Evolutionary conservation across 176 grass and related monocot genomes (phyloP).

Genomic region (Saccharum officinarum): DNA sequence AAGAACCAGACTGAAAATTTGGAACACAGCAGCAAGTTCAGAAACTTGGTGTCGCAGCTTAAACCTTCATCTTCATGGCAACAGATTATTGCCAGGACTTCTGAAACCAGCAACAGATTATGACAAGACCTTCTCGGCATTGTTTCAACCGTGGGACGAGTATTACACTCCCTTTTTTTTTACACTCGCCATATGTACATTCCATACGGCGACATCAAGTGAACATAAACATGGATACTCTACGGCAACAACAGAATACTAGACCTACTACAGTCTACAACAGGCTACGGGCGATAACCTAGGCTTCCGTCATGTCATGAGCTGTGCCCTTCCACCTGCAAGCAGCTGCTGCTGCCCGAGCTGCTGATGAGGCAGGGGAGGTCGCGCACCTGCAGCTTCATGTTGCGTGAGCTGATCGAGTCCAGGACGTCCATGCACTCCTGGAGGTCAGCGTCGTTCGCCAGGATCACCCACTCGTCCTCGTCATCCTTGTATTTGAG

Average conservation of each 20-base stretch:
- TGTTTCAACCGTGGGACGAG: neutral
- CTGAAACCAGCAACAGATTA: neutral
- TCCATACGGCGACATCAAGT: neutral
- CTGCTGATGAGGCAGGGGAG: slow-evolving; percentile 42
- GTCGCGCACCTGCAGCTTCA: slow-evolving; percentile 77
- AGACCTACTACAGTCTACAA: neutral
- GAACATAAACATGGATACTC: neutral
- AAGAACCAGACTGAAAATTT: neutral
- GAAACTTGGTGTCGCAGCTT: neutral
- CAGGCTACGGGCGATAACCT: neutral
- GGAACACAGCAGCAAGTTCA: neutral
- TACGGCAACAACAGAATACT: neutral
- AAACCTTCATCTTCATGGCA: neutral
- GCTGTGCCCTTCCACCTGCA: slow-evolving; percentile 42
- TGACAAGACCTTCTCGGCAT: neutral
- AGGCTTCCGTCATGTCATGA: neutral
- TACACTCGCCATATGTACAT: neutral
- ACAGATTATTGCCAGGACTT: slow-evolving; percentile 9
- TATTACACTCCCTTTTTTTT: neutral
- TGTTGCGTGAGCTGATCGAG: slow-evolving; percentile 40
- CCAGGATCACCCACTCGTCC: slow-evolving; percentile 93
- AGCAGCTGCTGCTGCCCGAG: slow-evolving; percentile 67
- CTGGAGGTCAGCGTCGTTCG: slow-evolving; percentile 66
- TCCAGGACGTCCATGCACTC: slow-evolving; percentile 87
- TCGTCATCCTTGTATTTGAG: slow-evolving; percentile 90